Conservation (phyloP, 108 stramenopile species). For the Halocafeteria seosinensis region DNA sequence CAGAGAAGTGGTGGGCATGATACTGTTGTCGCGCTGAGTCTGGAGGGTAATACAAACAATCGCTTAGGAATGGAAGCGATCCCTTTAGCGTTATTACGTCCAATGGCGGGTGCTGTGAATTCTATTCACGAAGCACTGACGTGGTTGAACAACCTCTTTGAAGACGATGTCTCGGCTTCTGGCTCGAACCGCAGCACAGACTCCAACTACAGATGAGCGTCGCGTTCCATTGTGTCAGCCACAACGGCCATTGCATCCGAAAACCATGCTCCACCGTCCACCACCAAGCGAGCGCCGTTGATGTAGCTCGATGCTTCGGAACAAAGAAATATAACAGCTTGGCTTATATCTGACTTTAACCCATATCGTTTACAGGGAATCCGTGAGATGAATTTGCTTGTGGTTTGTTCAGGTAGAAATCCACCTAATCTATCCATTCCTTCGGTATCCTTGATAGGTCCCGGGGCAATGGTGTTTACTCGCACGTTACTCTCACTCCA, state of each 20-base stretch:
- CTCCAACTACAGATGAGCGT: too few relatives aligned
- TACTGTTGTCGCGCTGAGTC: too few relatives aligned
- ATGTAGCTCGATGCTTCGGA: neutral
- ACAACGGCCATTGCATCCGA: neutral
- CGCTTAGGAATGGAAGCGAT: too few relatives aligned
- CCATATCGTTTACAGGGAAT: neutral
- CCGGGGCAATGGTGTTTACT: conserved; percentile 8
- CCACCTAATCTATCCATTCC: neutral
- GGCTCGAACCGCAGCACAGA: too few relatives aligned
- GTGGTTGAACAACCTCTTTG: too few relatives aligned
- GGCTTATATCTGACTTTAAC: neutral
- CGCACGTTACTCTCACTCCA: conserved; percentile 3
- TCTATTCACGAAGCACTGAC: too few relatives aligned
- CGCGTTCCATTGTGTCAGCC: neutral
- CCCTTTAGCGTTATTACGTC: too few relatives aligned
- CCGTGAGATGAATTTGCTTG: neutral
- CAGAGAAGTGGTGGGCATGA: too few relatives aligned
- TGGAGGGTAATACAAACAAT: too few relatives aligned
- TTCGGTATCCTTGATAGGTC: conserved; percentile 6
- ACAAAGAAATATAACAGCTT: neutral
- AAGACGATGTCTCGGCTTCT: too few relatives aligned
- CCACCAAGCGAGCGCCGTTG: neutral
- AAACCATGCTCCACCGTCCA: conserved; percentile 6
- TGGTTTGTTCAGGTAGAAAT: neutral
- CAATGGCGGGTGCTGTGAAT: too few relatives aligned